Percentiles rank a stretch among this genome's conserved stretches.
Evolutionary conservation across 2,329 filamentous ascomycete genomes (phyloP).

Genomic region (Iodosphaeria phyllophila): DNA sequence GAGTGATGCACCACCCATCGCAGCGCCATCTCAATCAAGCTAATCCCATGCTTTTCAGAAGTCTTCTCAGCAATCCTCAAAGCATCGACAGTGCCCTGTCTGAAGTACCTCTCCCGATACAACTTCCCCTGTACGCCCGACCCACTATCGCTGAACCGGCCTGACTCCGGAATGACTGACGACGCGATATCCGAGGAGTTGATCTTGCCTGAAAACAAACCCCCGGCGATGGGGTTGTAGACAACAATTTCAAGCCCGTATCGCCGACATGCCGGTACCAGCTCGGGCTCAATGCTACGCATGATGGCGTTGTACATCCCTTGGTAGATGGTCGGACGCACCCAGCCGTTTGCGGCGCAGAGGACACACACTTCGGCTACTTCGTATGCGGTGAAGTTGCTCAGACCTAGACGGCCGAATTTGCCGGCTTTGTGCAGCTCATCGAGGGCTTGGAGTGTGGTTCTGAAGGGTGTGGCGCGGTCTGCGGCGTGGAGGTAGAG

Average conservation of each 20-base stretch:
- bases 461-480: conserved; percentile 53
- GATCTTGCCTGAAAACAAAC: conserved; percentile 65
- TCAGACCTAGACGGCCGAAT: conserved; percentile 63
- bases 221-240: conserved; percentile 70
- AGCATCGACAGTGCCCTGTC: conserved; percentile 42
- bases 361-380: conserved; percentile 70
- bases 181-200: conserved; percentile 45
- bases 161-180: too few species aligned
- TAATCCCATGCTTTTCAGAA: conserved; percentile 46
- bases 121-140: conserved; percentile 30
- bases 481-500: conserved; percentile 60
- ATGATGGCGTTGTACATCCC: conserved; percentile 77
- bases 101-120: conserved; percentile 56
- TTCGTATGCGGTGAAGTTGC: conserved; percentile 75
- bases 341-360: conserved; percentile 65
- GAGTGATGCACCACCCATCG: conserved; percentile 61
- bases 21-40: conserved; percentile 53
- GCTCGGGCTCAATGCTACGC: conserved; percentile 54
- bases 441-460: conserved; percentile 62
- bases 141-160: conserved; percentile 44
- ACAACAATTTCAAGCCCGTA: conserved; percentile 65
- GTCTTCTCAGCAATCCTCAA: conserved; percentile 49
- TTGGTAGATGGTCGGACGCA: conserved; percentile 69
- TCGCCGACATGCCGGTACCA: conserved; percentile 53
- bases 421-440: conserved; percentile 74